These are phyloP conservation scores for Croton laevigatus DNA, from an alignment of 441 rosid species.

Conservation along the genomic window DNA sequence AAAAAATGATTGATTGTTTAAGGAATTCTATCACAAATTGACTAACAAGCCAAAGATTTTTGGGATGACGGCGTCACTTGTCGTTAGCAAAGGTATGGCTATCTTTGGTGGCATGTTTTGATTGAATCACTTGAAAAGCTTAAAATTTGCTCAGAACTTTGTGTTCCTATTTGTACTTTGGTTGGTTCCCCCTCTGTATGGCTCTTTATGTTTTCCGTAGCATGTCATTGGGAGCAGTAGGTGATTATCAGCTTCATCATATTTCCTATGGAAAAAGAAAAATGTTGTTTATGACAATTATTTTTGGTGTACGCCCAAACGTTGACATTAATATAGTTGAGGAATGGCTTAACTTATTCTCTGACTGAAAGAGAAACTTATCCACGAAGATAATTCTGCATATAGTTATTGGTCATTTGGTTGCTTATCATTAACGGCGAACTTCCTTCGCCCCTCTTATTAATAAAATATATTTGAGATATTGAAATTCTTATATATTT, in stretches of 20 bases:
- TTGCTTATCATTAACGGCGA: background rate
- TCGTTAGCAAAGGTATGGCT: conserved; percentile 59
- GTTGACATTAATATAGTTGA: background rate
- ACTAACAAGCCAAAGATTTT: conserved; percentile 74
- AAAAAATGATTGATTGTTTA: conserved; percentile 21
- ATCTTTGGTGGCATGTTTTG: background rate
- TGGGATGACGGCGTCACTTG: conserved; percentile 82
- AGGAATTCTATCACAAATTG: conserved; percentile 79
- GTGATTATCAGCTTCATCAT: background rate
- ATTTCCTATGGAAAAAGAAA: background rate
- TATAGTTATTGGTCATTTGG: background rate
- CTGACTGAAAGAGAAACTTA: background rate
- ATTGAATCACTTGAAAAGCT: background rate
- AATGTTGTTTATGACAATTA: background rate
- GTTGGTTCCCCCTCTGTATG: background rate
- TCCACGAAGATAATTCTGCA: background rate
- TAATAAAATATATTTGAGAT: background rate
- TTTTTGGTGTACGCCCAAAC: background rate
- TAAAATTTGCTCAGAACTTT: background rate
- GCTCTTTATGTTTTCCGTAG: background rate
- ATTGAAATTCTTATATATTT: background rate
- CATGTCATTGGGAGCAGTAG: background rate
- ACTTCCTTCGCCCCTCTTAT: background rate
- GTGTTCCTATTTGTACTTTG: background rate
- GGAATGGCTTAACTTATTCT: background rate